phyloP scores from a whole-genome alignment of 176 grass and related monocot genomes.

The sorghum (Sorghum bicolor) region Sorghum_bicolor_NCBIv3 NC_012878.2:990501-991000 shows the following conservation, averaged over 20 bases:
- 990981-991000: background rate
- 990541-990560: constrained; percentile 54
- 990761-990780: background rate
- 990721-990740: background rate
- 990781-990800: background rate
- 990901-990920: background rate
- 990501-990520: constrained; percentile 57
- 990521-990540: constrained; percentile 25
- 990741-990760: background rate
- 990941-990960: constrained; percentile 18
- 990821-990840: constrained; percentile 33
- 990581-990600: constrained; percentile 17
- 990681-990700: background rate
- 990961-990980: constrained; percentile 4
- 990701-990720: background rate
- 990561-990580: constrained; percentile 36
- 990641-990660: background rate
- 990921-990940: constrained; percentile 15
- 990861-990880: constrained; percentile 21
- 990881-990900: constrained; percentile 25
- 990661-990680: background rate
- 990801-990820: constrained; percentile 33
- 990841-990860: constrained; percentile 28
- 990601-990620: no score
- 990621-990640: background rate